Percentiles rank a stretch among this genome's conserved stretches.
Conservation (phyloP, 768 basidiomycete species). For the Leucocoprinus leucothites region DNA sequence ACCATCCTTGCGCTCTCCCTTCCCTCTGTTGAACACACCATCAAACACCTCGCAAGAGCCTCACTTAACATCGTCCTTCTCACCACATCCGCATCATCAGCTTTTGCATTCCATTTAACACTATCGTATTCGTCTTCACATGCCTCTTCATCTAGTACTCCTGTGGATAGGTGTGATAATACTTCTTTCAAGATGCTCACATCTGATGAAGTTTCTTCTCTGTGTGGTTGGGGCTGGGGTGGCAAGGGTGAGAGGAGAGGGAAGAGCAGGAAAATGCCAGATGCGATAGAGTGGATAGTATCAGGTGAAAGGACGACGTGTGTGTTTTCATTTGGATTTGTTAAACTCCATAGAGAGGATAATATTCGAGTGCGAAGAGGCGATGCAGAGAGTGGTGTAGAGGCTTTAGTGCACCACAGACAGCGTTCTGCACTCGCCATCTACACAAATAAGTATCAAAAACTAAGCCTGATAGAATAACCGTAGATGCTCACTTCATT, state of each 20-base stretch:
- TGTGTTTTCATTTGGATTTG: slow-evolving; percentile 40
- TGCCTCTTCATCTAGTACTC: slow-evolving; percentile 40
- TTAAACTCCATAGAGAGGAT: slow-evolving; percentile 41
- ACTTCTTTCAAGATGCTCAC: slow-evolving; percentile 35
- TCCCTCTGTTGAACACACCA: slow-evolving; percentile 37
- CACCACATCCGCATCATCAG: slow-evolving; percentile 27
- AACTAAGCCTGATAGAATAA: neutral
- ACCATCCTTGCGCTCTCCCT: slow-evolving; percentile 25
- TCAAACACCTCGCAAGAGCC: slow-evolving; percentile 48
- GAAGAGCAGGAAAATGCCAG: slow-evolving; percentile 49
- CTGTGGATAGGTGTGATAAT: slow-evolving; percentile 41
- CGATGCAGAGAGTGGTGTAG: slow-evolving; percentile 32
- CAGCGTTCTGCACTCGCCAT: slow-evolving; percentile 54
- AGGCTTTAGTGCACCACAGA: slow-evolving; percentile 71
- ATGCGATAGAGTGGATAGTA: slow-evolving; percentile 49
- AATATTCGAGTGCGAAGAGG: slow-evolving; percentile 48
- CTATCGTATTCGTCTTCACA: slow-evolving; percentile 50
- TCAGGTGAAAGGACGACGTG: slow-evolving; percentile 39
- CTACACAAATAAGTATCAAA: slow-evolving; percentile 17
- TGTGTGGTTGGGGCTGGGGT: neutral
- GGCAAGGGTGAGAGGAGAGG: slow-evolving; percentile 28
- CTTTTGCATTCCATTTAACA: slow-evolving; percentile 29
- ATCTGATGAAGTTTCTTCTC: slow-evolving; percentile 26
- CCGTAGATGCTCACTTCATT: slow-evolving; percentile 43
- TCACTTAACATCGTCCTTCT: slow-evolving; percentile 40